Percentiles rank a stretch among this genome's conserved stretches.
phyloP scores from a whole-genome alignment of 441 rosid species.

The Bocquillonia castaneifolia region DNA sequence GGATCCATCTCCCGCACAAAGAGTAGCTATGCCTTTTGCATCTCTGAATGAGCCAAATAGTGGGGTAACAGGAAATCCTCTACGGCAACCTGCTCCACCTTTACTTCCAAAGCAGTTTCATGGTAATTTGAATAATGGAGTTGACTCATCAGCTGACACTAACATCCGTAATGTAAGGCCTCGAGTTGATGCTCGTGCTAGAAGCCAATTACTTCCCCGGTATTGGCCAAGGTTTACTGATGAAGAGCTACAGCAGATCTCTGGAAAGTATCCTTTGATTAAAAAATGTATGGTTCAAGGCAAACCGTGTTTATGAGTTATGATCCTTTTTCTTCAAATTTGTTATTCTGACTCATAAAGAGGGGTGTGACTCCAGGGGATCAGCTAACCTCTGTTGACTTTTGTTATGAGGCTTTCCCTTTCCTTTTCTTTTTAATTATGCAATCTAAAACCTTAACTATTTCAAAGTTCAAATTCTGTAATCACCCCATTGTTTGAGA shows the following conservation, averaged over 20 bases:
- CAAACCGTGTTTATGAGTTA: not conserved
- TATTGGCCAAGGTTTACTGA: constrained; percentile 85
- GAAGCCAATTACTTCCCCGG: constrained; percentile 68
- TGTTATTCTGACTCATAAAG: not conserved
- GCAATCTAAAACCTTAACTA: constrained; percentile 47
- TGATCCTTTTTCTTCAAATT: not conserved
- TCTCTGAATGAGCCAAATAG: constrained; percentile 52
- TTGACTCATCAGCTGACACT: constrained; percentile 46
- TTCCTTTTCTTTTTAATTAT: not conserved
- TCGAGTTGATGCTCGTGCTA: constrained; percentile 61
- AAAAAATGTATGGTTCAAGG: not conserved
- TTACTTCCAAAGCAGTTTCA: constrained; percentile 42
- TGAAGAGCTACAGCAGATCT: constrained; percentile 64
- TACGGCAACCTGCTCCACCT: constrained; percentile 41
- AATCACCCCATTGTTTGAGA: constrained; percentile 90
- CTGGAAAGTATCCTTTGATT: constrained; percentile 89
- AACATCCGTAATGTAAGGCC: constrained; percentile 53
- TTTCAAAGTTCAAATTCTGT: constrained; percentile 66
- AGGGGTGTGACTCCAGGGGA: not conserved
- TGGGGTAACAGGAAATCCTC: constrained; percentile 40
- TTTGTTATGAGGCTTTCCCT: not conserved
- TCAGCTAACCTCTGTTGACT: not conserved
- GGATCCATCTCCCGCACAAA: constrained; percentile 49
- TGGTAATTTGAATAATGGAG: constrained; percentile 49
- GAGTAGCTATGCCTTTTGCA: constrained; percentile 39